phyloP scores from a whole-genome alignment of 139 green algal genomes.

The Nannochloris sp. region DNA sequence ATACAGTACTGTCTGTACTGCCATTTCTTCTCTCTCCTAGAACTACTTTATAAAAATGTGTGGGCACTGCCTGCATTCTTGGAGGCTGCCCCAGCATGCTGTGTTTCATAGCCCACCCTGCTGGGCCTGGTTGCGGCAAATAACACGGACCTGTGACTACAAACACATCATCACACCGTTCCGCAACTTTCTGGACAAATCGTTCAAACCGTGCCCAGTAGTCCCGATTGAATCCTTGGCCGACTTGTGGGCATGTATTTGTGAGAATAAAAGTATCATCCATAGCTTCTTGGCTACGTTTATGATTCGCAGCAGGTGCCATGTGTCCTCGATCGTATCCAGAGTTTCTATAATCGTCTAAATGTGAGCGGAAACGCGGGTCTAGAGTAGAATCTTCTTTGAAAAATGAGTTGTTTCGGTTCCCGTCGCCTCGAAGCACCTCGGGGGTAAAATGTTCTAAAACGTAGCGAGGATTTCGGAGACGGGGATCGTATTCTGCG shows the following conservation, averaged over 20 bases:
- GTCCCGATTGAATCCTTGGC: constrained; percentile 86
- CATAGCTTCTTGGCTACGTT: constrained; percentile 66
- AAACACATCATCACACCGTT: constrained; percentile 54
- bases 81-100: constrained; percentile 63
- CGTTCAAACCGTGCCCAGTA: constrained; percentile 94
- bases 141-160: constrained; percentile 83
- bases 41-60: constrained; percentile 89
- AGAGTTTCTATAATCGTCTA: constrained; percentile 62
- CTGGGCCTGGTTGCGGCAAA: constrained; percentile 29
- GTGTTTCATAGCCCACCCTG: constrained; percentile 61
- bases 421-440: constrained; percentile 1
- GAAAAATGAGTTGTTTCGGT: constrained; percentile 52
- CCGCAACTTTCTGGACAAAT: constrained; percentile 61
- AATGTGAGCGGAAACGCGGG: constrained; percentile 52
- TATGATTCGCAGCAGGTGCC: constrained; percentile 79
- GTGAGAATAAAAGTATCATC: constrained; percentile 80
- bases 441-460: constrained; percentile 45
- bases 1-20: constrained; percentile 3
- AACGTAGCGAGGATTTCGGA: constrained; percentile 72
- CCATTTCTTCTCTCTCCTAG: background rate
- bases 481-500: constrained; percentile 54
- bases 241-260: constrained; percentile 70
- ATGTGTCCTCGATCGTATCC: constrained; percentile 92
- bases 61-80: constrained; percentile 76
- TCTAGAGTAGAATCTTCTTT: constrained; percentile 62